phyloP scores from a whole-genome alignment of 1,284 basidiomycete genomes.

The Coniferiporia weirii region DNA sequence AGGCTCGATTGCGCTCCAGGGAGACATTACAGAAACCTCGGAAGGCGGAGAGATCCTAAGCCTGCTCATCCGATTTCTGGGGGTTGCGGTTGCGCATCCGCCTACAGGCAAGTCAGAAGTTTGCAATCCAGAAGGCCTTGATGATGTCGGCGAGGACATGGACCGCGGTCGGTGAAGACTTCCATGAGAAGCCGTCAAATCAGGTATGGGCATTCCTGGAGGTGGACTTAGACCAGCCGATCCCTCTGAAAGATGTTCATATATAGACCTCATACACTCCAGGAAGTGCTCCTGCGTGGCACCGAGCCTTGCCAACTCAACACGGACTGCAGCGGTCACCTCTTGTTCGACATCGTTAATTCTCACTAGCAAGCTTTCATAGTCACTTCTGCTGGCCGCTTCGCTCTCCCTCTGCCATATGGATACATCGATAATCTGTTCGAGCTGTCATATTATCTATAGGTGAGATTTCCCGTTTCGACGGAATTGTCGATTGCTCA shows the following conservation, averaged over 20 bases:
- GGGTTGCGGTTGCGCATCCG: not conserved
- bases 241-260: not conserved
- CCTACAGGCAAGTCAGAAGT: not conserved
- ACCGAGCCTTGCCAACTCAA: slow-evolving; percentile 10
- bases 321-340: not conserved
- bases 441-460: slow-evolving; percentile 4
- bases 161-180: slow-evolving; percentile 2
- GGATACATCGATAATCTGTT: slow-evolving; percentile 15
- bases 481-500: not conserved
- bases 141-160: not conserved
- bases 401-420: slow-evolving; percentile 17
- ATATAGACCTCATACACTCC: not conserved
- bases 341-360: slow-evolving; percentile 2
- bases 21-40: not conserved
- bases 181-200: not conserved
- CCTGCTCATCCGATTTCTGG: not conserved
- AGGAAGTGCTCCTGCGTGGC: slow-evolving; percentile 6
- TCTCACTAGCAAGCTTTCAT: not conserved
- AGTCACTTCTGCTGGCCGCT: not conserved
- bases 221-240: not conserved
- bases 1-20: not conserved
- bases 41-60: not conserved
- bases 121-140: slow-evolving; percentile 1
- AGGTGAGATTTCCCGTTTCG: not conserved
- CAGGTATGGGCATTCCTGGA: not conserved